These are phyloP conservation scores for Plectosphaerella sp. DNA, from an alignment of 2,329 filamentous ascomycete genomes.

Conservation along the genomic window DNA sequence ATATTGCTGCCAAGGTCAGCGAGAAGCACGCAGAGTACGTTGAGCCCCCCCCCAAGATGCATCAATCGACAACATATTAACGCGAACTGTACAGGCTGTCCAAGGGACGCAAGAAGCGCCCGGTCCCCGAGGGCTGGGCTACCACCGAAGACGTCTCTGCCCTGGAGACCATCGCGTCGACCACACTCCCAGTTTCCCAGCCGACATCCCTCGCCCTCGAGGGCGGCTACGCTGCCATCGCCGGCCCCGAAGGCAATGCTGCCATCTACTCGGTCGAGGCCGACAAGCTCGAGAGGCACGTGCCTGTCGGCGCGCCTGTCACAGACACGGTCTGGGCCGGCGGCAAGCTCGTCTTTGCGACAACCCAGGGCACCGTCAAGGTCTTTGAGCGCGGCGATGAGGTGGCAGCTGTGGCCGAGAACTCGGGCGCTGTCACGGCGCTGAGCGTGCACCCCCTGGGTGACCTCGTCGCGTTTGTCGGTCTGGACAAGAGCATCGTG, in stretches of 20 bases:
- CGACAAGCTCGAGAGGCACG: slow-evolving; percentile 61
- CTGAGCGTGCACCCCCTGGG: slow-evolving; percentile 80
- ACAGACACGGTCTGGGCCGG: slow-evolving; percentile 63
- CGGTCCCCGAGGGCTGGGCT: slow-evolving; percentile 80
- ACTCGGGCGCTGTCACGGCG: slow-evolving; percentile 75
- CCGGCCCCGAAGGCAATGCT: slow-evolving; percentile 69
- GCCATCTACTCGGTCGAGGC: slow-evolving; percentile 71
- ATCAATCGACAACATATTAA: background rate
- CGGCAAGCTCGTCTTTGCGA: slow-evolving; percentile 66
- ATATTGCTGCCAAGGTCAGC: slow-evolving; percentile 69
- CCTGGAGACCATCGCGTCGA: slow-evolving; percentile 40
- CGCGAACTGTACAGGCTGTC: slow-evolving; percentile 57
- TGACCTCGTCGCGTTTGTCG: slow-evolving; percentile 79
- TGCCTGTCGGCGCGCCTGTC: slow-evolving; percentile 64
- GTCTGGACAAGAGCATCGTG: slow-evolving; percentile 86
- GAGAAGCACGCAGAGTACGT: slow-evolving; percentile 75
- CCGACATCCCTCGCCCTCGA: slow-evolving; percentile 45
- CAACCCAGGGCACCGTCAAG: slow-evolving; percentile 73
- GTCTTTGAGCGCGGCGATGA: slow-evolving; percentile 70
- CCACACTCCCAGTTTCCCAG: slow-evolving; percentile 40
- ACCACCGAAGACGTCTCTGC: slow-evolving; percentile 64
- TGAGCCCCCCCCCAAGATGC: background rate
- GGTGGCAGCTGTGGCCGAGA: slow-evolving; percentile 67
- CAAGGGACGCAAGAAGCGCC: slow-evolving; percentile 83
- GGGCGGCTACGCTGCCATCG: slow-evolving; percentile 66